These are phyloP conservation scores for Cucumis cinereus DNA, from an alignment of 306 rosid genomes.

Conservation along the genomic window DNA sequence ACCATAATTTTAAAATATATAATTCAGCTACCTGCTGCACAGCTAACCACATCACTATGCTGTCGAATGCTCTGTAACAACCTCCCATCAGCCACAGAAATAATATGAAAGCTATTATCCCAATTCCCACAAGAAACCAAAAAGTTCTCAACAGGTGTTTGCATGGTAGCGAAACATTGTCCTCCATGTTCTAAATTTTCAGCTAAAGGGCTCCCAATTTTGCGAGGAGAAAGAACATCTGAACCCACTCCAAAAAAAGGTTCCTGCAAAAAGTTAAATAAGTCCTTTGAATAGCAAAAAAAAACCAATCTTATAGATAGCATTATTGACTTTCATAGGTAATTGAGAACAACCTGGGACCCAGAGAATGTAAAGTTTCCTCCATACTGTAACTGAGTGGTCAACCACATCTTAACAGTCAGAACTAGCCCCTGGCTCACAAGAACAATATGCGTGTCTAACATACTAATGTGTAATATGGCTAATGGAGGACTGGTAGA, in stretches of 20 bases:
- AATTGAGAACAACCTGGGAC: slow-evolving; percentile 55
- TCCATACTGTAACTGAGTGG: slow-evolving; percentile 82
- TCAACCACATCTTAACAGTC: slow-evolving; percentile 86
- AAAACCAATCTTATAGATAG: background rate
- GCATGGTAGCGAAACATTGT: slow-evolving; percentile 84
- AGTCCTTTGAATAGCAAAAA: slow-evolving; percentile 9
- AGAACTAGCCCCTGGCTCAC: slow-evolving; percentile 72
- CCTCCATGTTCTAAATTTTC: slow-evolving; percentile 82
- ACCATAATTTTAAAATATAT: background rate
- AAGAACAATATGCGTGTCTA: slow-evolving; percentile 72
- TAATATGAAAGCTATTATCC: slow-evolving; percentile 97
- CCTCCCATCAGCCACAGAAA: slow-evolving; percentile 79
- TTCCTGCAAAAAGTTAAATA: slow-evolving; percentile 42
- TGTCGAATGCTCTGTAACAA: slow-evolving; percentile 95
- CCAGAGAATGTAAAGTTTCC: slow-evolving; percentile 95
- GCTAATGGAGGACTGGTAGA: slow-evolving; percentile 45
- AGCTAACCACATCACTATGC: slow-evolving; percentile 95
- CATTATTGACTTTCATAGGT: slow-evolving; percentile 13
- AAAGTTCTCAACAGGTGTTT: slow-evolving; percentile 62
- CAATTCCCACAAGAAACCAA: slow-evolving; percentile 91
- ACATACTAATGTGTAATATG: slow-evolving; percentile 46
- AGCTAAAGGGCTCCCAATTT: slow-evolving; percentile 80
- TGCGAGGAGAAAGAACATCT: slow-evolving; percentile 67
- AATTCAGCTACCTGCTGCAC: slow-evolving; percentile 68
- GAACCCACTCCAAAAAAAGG: slow-evolving; percentile 84